These are phyloP conservation scores for Salix dunnii DNA, from an alignment of 345 rosid species.

Conservation along the genomic window DNA sequence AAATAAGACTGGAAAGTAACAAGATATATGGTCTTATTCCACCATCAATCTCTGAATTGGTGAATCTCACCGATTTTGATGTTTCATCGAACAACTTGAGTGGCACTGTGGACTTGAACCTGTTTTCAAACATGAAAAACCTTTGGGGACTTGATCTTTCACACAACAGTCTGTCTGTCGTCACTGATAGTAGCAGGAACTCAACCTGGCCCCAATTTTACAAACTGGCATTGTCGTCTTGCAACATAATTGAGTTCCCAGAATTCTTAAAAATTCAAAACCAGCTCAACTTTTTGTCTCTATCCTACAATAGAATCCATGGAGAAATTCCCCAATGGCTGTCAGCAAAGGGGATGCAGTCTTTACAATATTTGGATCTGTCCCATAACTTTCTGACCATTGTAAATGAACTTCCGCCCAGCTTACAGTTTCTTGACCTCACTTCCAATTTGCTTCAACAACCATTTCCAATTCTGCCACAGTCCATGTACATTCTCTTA, in stretches of 20 bases:
- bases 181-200: not conserved
- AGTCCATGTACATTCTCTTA: not conserved
- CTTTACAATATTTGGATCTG: slow-evolving; percentile 4
- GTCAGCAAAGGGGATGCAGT: not conserved
- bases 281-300: not conserved
- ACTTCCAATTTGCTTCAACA: slow-evolving; percentile 18
- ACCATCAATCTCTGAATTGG: slow-evolving; percentile 11
- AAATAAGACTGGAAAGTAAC: slow-evolving; percentile 2
- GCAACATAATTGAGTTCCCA: slow-evolving; percentile 22
- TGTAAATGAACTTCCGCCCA: no score
- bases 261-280: not conserved
- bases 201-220: slow-evolving; percentile 8
- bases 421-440: no score
- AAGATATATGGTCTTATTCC: slow-evolving; percentile 25
- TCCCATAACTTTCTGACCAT: slow-evolving; percentile 14
- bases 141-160: slow-evolving; percentile 6
- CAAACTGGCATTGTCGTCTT: not conserved
- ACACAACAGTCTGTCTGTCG: not conserved
- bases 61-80: slow-evolving; percentile 9
- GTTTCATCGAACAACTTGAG: slow-evolving; percentile 23
- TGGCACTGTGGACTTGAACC: slow-evolving; percentile 5
- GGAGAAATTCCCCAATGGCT: slow-evolving; percentile 19
- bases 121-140: slow-evolving; percentile 17
- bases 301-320: slow-evolving; percentile 18
- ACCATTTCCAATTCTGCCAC: slow-evolving; percentile 15